These are phyloP conservation scores for Aspergillus tanneri DNA, from an alignment of 2,329 filamentous ascomycete species.

Conservation along the genomic window DNA sequence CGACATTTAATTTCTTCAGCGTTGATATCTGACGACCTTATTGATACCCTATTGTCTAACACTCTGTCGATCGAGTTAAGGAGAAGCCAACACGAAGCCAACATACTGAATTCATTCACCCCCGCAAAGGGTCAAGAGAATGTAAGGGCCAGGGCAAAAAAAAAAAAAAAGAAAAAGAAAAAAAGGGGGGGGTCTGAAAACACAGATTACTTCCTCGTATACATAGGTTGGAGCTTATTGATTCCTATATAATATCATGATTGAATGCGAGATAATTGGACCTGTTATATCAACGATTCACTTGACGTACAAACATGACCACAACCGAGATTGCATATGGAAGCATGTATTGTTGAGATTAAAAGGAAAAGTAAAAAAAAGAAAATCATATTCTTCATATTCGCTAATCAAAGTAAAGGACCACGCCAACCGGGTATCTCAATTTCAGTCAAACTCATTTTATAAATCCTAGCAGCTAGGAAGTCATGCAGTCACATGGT, in stretches of 20 bases:
- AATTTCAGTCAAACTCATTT: background rate
- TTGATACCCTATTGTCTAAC: too few species aligned
- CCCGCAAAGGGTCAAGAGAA: too few species aligned
- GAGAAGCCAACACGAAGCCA: background rate
- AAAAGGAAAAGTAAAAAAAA: constrained; percentile 35
- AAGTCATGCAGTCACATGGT: background rate
- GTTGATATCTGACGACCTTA: background rate
- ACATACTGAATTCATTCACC: too few species aligned
- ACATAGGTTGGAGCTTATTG: too few species aligned
- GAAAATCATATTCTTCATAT: background rate
- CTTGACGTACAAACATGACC: too few species aligned
- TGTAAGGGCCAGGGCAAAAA: too few species aligned
- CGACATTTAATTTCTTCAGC: background rate
- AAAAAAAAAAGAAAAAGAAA: too few species aligned
- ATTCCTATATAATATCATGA: too few species aligned
- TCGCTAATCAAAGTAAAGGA: background rate
- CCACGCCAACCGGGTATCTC: background rate
- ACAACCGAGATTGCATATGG: background rate
- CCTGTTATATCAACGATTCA: too few species aligned
- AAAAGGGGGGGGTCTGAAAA: too few species aligned
- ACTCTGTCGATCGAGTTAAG: background rate
- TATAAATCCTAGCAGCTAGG: background rate
- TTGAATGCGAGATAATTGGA: background rate
- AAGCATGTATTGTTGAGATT: background rate
- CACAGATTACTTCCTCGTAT: too few species aligned